Conservation (phyloP, 129 eudicot genomes). For the Ambrosia artemisiifolia region DNA sequence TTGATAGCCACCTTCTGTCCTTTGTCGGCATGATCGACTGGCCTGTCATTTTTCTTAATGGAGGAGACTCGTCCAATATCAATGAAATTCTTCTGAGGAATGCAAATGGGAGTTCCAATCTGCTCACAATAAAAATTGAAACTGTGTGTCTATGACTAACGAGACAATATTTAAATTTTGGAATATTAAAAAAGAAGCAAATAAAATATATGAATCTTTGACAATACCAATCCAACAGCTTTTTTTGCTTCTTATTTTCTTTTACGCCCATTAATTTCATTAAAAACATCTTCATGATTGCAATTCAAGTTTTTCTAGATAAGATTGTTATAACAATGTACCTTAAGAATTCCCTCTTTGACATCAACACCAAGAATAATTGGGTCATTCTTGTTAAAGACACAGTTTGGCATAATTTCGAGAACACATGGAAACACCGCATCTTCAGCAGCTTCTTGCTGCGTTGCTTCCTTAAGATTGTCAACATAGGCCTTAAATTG, state of each 20-base stretch:
- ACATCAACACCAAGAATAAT: constrained; percentile 78
- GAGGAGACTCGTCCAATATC: constrained; percentile 78
- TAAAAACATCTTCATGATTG: neutral
- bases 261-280: neutral
- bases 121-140: constrained; percentile 18
- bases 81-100: constrained; percentile 60
- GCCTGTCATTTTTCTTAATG: constrained; percentile 74
- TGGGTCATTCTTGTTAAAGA: constrained; percentile 72
- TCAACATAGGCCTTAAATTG: constrained; percentile 80
- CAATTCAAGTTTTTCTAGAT: neutral
- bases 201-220: neutral
- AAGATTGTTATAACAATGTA: constrained; percentile 17
- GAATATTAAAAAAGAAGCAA: neutral
- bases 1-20: constrained; percentile 82
- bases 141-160: neutral
- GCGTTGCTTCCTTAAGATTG: constrained; percentile 77
- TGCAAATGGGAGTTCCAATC: constrained; percentile 84
- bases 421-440: constrained; percentile 84
- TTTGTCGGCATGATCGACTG: constrained; percentile 75
- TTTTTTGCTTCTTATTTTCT: neutral
- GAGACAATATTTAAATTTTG: neutral
- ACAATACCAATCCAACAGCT: neutral
- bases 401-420: constrained; percentile 60
- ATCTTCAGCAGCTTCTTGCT: constrained; percentile 76
- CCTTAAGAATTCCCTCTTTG: constrained; percentile 75